A percentile compares a stretch with the other conserved stretches of the same genome.
These are phyloP conservation scores for Trichoderma polysporum DNA, from an alignment of 2,329 filamentous ascomycete species.

Conservation along the genomic window DNA sequence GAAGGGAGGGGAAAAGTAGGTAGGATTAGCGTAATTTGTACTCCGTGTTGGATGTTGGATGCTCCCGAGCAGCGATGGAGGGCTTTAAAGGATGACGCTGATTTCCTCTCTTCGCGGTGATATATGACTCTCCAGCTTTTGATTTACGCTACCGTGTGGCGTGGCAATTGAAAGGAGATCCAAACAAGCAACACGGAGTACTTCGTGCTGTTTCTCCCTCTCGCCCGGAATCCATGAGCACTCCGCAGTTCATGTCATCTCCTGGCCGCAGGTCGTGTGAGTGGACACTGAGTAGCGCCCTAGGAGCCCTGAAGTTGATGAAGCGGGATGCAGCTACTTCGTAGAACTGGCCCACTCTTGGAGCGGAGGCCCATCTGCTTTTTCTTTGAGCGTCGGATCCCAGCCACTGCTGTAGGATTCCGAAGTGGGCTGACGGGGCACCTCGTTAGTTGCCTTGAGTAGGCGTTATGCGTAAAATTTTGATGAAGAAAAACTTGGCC, in stretches of 20 bases:
- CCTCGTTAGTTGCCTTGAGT: not conserved
- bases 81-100: not conserved
- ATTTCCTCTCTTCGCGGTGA: not conserved
- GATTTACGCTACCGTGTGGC: not conserved
- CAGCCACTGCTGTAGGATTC: conserved; percentile 10
- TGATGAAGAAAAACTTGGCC: not conserved
- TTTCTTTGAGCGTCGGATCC: not conserved
- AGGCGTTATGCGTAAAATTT: not conserved
- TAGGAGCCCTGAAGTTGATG: conserved; percentile 7
- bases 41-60: not conserved
- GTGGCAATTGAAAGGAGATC: not conserved
- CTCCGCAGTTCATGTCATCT: conserved; percentile 18
- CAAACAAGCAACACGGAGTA: not conserved
- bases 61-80: not conserved
- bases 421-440: not conserved
- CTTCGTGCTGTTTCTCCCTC: not conserved
- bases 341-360: not conserved
- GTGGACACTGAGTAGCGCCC: conserved; percentile 2
- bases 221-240: not conserved
- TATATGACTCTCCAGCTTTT: not conserved
- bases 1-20: not conserved
- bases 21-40: not conserved
- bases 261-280: not conserved
- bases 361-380: not conserved
- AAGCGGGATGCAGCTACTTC: conserved; percentile 15